Percentiles rank a stretch among this genome's conserved stretches.
These are phyloP conservation scores for Colletotrichum tropicale DNA, from an alignment of 2,329 filamentous ascomycete species.

Conservation along the genomic window DNA sequence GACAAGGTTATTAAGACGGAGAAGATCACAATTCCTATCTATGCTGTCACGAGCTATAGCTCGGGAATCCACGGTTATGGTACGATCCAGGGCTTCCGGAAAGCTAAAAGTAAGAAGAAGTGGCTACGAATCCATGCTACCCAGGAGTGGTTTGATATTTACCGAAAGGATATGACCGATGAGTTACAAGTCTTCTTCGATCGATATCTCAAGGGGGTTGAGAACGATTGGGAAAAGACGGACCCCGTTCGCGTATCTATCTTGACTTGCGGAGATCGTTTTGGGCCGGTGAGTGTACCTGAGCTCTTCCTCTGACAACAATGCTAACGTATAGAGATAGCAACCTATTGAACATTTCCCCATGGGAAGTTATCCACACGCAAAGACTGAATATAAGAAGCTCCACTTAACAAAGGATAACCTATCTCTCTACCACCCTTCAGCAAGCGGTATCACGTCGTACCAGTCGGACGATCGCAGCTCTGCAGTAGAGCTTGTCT, in stretches of 20 bases:
- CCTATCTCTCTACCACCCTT: slow-evolving; percentile 39
- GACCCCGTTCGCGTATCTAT: slow-evolving; percentile 43
- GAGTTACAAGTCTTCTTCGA: slow-evolving; percentile 50
- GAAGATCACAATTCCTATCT: slow-evolving; percentile 22
- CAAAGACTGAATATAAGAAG: not conserved
- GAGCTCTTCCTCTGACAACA: not conserved
- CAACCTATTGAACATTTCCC: not conserved
- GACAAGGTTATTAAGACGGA: slow-evolving; percentile 23
- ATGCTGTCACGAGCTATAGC: slow-evolving; percentile 19
- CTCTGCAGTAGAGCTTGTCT: not conserved
- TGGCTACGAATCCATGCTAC: slow-evolving; percentile 35
- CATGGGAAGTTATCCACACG: not conserved
- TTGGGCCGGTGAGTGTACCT: not conserved
- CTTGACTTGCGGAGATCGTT: slow-evolving; percentile 27
- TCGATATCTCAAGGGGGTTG: slow-evolving; percentile 41
- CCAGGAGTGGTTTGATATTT: not conserved
- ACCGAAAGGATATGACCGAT: slow-evolving; percentile 2
- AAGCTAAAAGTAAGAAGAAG: slow-evolving; percentile 40
- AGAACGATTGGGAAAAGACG: slow-evolving; percentile 50
- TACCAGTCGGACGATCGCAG: not conserved
- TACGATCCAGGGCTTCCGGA: slow-evolving; percentile 32
- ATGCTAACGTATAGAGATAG: not conserved
- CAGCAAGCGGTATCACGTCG: not conserved
- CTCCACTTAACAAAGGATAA: slow-evolving; percentile 22
- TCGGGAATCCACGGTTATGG: not conserved